Conservation (phyloP, 345 rosid species). For the Noccaea bulbosa region DNA sequence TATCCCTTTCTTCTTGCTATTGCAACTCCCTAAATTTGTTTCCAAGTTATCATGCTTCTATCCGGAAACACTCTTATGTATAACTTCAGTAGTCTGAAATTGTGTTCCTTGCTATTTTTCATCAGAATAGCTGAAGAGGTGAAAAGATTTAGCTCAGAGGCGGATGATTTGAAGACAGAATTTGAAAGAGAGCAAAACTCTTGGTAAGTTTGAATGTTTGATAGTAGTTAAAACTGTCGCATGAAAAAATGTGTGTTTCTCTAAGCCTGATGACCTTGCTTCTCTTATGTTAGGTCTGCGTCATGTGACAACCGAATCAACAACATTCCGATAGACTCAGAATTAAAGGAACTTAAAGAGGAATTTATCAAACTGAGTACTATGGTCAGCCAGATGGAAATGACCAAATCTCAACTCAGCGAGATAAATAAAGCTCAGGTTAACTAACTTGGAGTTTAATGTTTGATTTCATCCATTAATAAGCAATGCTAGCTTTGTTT, state of each 20-base stretch:
- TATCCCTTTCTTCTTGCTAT: too few relatives aligned
- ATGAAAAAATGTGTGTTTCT: slow-evolving; percentile 13
- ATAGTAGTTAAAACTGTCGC: not conserved
- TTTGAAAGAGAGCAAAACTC: slow-evolving; percentile 41
- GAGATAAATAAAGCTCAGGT: slow-evolving; percentile 54
- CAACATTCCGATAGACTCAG: slow-evolving; percentile 57
- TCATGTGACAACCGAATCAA: slow-evolving; percentile 57
- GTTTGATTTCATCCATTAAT: not conserved
- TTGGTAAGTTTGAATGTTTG: slow-evolving; percentile 36
- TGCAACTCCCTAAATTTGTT: too few relatives aligned
- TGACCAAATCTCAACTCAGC: slow-evolving; percentile 53
- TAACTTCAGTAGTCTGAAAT: not conserved
- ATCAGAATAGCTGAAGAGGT: slow-evolving; percentile 75
- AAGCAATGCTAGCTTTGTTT: not conserved
- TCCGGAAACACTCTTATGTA: too few relatives aligned
- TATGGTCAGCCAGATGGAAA: slow-evolving; percentile 66
- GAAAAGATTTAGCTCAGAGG: slow-evolving; percentile 62
- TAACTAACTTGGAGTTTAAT: not conserved
- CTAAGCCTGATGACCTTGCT: not conserved
- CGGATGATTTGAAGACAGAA: slow-evolving; percentile 61
- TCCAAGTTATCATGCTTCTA: too few relatives aligned
- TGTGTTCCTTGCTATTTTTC: slow-evolving; percentile 2
- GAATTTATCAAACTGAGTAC: slow-evolving; percentile 62
- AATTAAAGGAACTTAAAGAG: slow-evolving; percentile 69
- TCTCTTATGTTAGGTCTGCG: slow-evolving; percentile 46